Conservation (phyloP, 23 red algal genomes). For the Gracilaria gracilis region DNA sequence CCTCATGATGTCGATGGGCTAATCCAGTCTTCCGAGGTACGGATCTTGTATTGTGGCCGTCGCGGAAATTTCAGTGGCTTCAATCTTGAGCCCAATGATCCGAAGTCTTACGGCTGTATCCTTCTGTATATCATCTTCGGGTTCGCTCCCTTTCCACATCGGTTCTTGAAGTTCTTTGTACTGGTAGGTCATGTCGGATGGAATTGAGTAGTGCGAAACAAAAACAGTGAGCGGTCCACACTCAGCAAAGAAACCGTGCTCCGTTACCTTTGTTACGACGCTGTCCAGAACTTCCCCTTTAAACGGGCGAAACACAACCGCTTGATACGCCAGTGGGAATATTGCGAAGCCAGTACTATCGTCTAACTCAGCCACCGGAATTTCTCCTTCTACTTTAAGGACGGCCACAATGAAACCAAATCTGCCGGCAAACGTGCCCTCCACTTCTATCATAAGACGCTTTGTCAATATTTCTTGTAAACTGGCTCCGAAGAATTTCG, state of each 20-base stretch:
- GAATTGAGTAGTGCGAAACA: slow-evolving; percentile 83
- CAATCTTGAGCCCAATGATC: slow-evolving; percentile 92
- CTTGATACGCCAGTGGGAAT: slow-evolving; percentile 89
- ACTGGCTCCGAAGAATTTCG: slow-evolving; percentile 83
- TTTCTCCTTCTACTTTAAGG: slow-evolving; percentile 75
- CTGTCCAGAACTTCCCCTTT: slow-evolving; percentile 93
- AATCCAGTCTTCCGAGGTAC: slow-evolving; percentile 83
- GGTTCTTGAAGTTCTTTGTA: slow-evolving; percentile 30
- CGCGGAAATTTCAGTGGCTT: slow-evolving; percentile 92
- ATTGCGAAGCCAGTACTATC: slow-evolving; percentile 84
- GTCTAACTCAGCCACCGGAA: slow-evolving; percentile 80
- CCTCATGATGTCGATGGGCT: not conserved
- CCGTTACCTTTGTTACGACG: slow-evolving; percentile 83
- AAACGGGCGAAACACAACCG: slow-evolving; percentile 98
- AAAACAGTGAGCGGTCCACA: slow-evolving; percentile 93
- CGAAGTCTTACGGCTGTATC: slow-evolving; percentile 80
- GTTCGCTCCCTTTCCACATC: slow-evolving; percentile 59
- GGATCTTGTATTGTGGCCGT: slow-evolving; percentile 89
- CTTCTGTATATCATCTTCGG: slow-evolving; percentile 70
- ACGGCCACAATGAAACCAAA: slow-evolving; percentile 92
- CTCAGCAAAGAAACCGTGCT: slow-evolving; percentile 94
- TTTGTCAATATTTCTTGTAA: slow-evolving; percentile 80
- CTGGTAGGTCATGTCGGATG: slow-evolving; percentile 80
- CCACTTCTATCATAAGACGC: slow-evolving; percentile 82
- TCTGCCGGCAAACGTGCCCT: slow-evolving; percentile 85